phyloP scores from a whole-genome alignment of 1,284 basidiomycete genomes.

The Cryptococcus amylolentus region DNA sequence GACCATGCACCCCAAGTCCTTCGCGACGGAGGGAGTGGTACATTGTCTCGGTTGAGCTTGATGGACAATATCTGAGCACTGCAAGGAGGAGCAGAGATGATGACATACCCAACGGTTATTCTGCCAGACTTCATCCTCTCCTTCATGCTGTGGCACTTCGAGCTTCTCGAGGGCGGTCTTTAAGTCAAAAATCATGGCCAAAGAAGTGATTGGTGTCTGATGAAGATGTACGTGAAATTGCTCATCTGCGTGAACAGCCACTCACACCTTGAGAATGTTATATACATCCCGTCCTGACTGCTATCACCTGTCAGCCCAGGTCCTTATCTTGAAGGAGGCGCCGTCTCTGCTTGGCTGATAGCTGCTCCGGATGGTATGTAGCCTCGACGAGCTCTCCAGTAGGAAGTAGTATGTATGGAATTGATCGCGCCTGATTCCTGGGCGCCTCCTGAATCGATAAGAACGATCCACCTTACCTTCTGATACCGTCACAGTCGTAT shows the following conservation, averaged over 20 bases:
- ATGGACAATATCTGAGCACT: neutral
- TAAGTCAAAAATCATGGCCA: neutral
- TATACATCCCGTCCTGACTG: neutral
- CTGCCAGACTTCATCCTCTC: constrained; percentile 30
- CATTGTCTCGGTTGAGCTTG: constrained; percentile 34
- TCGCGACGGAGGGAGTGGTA: constrained; percentile 30
- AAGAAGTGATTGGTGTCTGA: neutral
- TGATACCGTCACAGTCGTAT: no score
- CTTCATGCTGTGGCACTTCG: constrained; percentile 24
- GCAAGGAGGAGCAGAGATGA: neutral
- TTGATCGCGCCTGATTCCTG: no score
- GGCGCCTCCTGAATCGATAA: no score
- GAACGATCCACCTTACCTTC: no score
- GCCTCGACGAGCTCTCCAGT: no score
- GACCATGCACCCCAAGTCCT: constrained; percentile 32
- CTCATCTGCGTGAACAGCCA: neutral
- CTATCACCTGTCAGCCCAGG: neutral
- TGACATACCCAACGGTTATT: constrained; percentile 22
- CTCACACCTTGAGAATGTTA: neutral
- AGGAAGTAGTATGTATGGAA: no score
- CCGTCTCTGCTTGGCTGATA: neutral
- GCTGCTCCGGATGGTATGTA: no score
- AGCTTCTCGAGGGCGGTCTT: constrained; percentile 10
- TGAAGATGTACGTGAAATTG: neutral
- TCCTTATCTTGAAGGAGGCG: neutral